These are phyloP conservation scores for Cryomyces minteri DNA, from an alignment of 495 filamentous ascomycete species.

Conservation along the genomic window DNA sequence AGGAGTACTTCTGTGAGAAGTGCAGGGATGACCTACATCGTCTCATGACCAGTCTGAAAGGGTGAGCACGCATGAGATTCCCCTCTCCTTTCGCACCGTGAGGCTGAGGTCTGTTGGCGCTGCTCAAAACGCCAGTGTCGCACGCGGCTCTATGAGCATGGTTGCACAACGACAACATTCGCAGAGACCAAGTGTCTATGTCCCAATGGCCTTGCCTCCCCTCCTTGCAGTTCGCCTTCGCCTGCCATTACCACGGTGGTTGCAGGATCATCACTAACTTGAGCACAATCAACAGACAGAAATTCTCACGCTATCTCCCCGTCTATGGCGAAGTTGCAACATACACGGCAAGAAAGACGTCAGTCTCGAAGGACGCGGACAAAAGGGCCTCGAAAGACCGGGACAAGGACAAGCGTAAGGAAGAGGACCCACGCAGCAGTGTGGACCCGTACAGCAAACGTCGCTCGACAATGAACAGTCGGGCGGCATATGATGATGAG, in stretches of 20 bases:
- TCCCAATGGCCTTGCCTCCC: too few relatives aligned
- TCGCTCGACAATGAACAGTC: conserved; percentile 93
- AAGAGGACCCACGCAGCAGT: conserved; percentile 9
- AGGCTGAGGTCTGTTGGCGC: too few relatives aligned
- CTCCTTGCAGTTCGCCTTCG: too few relatives aligned
- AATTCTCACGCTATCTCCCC: conserved; percentile 52
- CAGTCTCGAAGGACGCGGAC: conserved; percentile 36
- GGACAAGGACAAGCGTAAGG: conserved; percentile 21
- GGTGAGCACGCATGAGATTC: conserved; percentile 37
- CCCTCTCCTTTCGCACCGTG: background rate
- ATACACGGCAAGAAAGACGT: conserved; percentile 29
- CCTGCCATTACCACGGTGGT: too few relatives aligned
- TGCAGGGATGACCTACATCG: conserved; percentile 85
- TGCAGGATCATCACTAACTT: conserved; percentile 1
- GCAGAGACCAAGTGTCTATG: too few relatives aligned
- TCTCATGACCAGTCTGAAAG: conserved; percentile 59
- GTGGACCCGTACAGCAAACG: conserved; percentile 44
- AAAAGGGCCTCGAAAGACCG: conserved; percentile 28
- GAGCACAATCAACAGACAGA: conserved; percentile 27
- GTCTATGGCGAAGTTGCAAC: conserved; percentile 30
- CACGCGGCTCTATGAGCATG: too few relatives aligned
- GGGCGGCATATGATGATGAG: conserved; percentile 89
- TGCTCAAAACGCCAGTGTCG: too few relatives aligned
- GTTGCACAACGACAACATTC: too few relatives aligned
- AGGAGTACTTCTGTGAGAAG: conserved; percentile 95